Conservation (phyloP, 2,329 filamentous ascomycete species). For the Hypoxylon sp. region DNA sequence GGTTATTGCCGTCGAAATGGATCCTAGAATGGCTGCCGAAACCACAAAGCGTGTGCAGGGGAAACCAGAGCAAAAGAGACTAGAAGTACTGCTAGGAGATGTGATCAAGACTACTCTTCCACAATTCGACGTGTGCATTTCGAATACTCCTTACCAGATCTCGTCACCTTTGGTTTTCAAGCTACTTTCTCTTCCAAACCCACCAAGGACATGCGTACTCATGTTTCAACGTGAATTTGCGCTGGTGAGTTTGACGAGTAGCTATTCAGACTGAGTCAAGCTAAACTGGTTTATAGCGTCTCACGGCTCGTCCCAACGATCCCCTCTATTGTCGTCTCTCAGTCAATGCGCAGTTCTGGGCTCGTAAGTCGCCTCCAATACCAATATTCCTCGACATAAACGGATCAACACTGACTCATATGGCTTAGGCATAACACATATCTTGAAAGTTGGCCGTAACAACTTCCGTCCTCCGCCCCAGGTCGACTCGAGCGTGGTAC, state of each 20-base stretch:
- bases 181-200: slow-evolving; percentile 81
- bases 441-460: slow-evolving; percentile 94
- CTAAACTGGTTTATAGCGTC: too few species aligned
- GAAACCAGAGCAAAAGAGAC: slow-evolving; percentile 80
- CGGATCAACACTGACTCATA: slow-evolving; percentile 52
- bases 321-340: slow-evolving; percentile 88
- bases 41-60: slow-evolving; percentile 94
- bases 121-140: slow-evolving; percentile 79
- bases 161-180: slow-evolving; percentile 92
- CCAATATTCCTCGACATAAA: too few species aligned
- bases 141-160: slow-evolving; percentile 79
- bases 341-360: slow-evolving; percentile 95
- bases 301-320: slow-evolving; percentile 89
- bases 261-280: too few species aligned
- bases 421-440: slow-evolving; percentile 45
- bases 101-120: slow-evolving; percentile 84
- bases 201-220: slow-evolving; percentile 85
- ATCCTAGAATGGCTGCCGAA: slow-evolving; percentile 96
- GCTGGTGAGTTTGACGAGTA: too few species aligned
- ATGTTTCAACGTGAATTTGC: slow-evolving; percentile 98
- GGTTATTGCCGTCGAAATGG: slow-evolving; percentile 82
- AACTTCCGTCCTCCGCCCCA: slow-evolving; percentile 93
- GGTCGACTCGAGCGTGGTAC: slow-evolving; percentile 90
- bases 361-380: slow-evolving; percentile 56
- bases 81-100: slow-evolving; percentile 90